Evolutionary conservation across 371 early-diverging fungal genomes (phyloP), one percentile per base, ranked within the genome.

Genomic region (Zopfochytrium polystomum): DNA sequence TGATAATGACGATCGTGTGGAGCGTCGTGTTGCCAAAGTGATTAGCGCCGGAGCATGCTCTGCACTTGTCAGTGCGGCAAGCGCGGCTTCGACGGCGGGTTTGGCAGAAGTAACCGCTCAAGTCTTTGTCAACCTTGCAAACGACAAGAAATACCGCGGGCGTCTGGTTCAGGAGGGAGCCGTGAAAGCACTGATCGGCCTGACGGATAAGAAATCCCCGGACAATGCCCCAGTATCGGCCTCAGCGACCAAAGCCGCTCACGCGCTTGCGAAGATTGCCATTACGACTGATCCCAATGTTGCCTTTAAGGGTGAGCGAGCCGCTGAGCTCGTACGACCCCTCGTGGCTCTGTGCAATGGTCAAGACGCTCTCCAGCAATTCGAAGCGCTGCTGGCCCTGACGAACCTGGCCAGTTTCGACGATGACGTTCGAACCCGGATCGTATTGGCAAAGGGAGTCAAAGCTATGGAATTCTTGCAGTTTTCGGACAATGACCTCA

Each of bases 361-460:
- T n/a, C 26, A 68, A 20, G 79, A 83, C n/a, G 77, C 80, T 58
- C 73, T 95, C 27, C 78, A 86, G 18, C 87, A 88, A 58, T 96
- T 95, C 69, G 97, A 96, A 70, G 88, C 85, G 2, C 69, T 95
- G 42, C 83, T 96, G 87, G 95, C 95, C 0, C 71, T 96, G 25
- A 96, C 97, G 1, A 96, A 96, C 60, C 76, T 96, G 6, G 90
- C 90, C 13, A 73, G 78, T 62, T 59, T 73, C 50, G 65, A 67
- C 43, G 72, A 73, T 38, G 68, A 70, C 31, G 71, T 84, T 25
- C 73, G 82, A 0, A 61, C 58, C 0, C 73, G 73, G 3, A 70
- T 83, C 46, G 75, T 72, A 0, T 67, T 50, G 38, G 66, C 59
- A 47, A 73, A 80, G 38, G 93, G 90, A 0, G 72, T 93, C 38